Evolutionary conservation across 257 asterid genomes (phyloP), one percentile per base, ranked within the genome.

Genomic region (Jasminum sambac): DNA sequence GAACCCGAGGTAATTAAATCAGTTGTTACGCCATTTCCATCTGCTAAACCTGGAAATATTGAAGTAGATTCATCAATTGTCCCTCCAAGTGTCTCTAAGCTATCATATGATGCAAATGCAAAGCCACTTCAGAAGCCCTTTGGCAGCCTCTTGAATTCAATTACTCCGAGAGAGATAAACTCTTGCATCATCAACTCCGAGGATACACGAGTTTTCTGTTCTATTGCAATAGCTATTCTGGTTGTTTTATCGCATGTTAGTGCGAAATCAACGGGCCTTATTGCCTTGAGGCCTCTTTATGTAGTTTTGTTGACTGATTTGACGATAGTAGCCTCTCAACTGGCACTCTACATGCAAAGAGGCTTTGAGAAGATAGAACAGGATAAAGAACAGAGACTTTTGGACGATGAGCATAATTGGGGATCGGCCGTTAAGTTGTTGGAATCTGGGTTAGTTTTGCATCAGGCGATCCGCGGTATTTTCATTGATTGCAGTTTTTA

Each of bases 401-500:
- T 30, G 14, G 80, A 60, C 0, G 82, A 78, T 0, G 90, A 48
- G 6, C n/a, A 67, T 13, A 78, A 83, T 41, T 79, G 85, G 89
- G 90, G 74, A 50, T 89, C 87, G 64, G 96, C 95, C 64, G 40
- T 88, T 26, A 84, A 72, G 72, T n/a, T 82, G 58, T 16, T 93
- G 81, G 95, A 90, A 67, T n/a, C 81, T 46, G 92, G 95, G 5
- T 63, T 93, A 66, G 95, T 90, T 11, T 19, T 88, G 65, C 84
- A 90, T 79, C 95, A 88, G 76, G 66, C 79, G 13, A 25, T 84
- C 4, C 79, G 91, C 6, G 92, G 86, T 10, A 23, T 86, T 66
- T 93, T 90, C 80, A 84, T 88, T 17, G 95, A 93, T 66, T 88
- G 88, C 84, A 88, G 97, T 66, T 86, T 90, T 64, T 90, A 88